Conservation (phyloP, 257 asterid species). For the Haberlea rhodopensis region DNA sequence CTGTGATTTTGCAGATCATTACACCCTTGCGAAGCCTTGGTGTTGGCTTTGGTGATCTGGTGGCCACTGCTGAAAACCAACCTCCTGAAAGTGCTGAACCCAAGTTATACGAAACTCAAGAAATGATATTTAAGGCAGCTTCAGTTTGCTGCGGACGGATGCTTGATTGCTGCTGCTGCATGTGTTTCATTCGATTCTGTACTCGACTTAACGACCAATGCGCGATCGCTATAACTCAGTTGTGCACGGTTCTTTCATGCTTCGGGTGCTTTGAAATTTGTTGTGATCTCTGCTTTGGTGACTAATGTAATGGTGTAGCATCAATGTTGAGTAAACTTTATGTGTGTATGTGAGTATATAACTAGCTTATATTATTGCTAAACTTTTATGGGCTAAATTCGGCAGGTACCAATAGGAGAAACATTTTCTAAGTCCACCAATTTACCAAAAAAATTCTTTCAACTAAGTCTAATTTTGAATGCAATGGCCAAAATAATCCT, state of each 20-base stretch:
- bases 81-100: conserved; percentile 64
- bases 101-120: conserved; percentile 55
- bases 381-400: too few species aligned
- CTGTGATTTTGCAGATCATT: conserved; percentile 28
- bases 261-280: conserved; percentile 66
- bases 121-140: conserved; percentile 54
- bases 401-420: too few species aligned
- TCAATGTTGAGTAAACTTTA: background rate
- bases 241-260: conserved; percentile 72
- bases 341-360: too few species aligned
- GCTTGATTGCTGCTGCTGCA: conserved; percentile 67
- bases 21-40: conserved; percentile 49
- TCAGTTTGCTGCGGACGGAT: conserved; percentile 42
- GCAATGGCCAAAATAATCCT: too few species aligned
- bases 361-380: too few species aligned
- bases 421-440: too few species aligned
- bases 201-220: conserved; percentile 60
- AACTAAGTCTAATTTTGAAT: too few species aligned
- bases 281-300: conserved; percentile 58
- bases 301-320: conserved; percentile 24
- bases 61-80: conserved; percentile 61
- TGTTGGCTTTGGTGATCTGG: conserved; percentile 56
- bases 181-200: conserved; percentile 67
- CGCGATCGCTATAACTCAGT: conserved; percentile 58
- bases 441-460: too few species aligned